Evolutionary conservation across 495 filamentous ascomycete species (phyloP), one percentile per base, ranked within the genome.

Genomic region (Bathelium albidoporum): DNA sequence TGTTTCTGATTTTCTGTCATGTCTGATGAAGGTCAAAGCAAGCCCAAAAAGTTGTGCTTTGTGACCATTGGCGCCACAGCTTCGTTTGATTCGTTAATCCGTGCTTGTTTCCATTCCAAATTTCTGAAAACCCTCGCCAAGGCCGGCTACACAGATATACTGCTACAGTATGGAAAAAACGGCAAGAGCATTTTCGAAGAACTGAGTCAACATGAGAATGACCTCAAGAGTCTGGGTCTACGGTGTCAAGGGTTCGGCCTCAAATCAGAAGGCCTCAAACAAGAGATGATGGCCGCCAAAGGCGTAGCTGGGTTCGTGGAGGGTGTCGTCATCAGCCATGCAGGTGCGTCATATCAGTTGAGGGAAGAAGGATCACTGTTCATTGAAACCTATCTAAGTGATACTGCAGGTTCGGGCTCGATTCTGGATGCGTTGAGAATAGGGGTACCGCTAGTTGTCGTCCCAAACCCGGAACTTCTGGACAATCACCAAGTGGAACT

Each of bases 1-100:
- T 11, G 18, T 20, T 29, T 29, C n/a, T 29, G 22, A 3, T 7
- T 4, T 26, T 60, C 20, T 20, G 2, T 36, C 28, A 63, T 63
- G 61, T 45, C 61, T 31, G 2, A 2, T 32, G 26, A 32, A 5
- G 55, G 53, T 36, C 62, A 45, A 29, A 26, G 10, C 16, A 60
- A 20, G 32, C 58, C 61, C 24, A 62, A 69, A 68, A 84, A 82
- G 68, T 52, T 80, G 22, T 87, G 85, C 71, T 87, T 97, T 62
- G 88, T 97, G 29, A 97, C 94, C 0, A 85, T 95, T 32, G 94
- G 94, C 55, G 95, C 94, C 1, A 98, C 93, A 0, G 91, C 92
- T 2, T 80, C 86, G 20, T 98, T 98, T 73, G 77, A 82, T 58
- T 71, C 77, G 12, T 83, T 98, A 10, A 75, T 96, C 49, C 72